Conservation (phyloP, 1,139 yeast species). For the Suhomyces ambrosiae region DNA sequence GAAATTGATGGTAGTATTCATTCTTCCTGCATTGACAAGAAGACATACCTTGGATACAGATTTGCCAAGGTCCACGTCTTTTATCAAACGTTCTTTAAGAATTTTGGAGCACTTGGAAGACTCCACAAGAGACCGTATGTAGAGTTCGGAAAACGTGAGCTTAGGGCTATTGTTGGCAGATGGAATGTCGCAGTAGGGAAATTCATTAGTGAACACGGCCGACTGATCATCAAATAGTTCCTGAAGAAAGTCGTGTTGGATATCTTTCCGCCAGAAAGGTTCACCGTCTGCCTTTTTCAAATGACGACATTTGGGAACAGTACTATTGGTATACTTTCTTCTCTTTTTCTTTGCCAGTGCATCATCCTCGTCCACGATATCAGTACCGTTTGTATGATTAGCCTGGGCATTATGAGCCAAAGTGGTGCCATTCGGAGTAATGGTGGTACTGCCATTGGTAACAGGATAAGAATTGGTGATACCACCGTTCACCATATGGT, state of each 20-base stretch:
- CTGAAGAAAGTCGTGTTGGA: slow-evolving; percentile 78
- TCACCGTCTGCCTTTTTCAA: slow-evolving; percentile 90
- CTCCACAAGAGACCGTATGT: slow-evolving; percentile 78
- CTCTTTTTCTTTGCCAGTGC: slow-evolving; percentile 11
- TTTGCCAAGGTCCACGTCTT: slow-evolving; percentile 63
- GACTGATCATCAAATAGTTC: slow-evolving; percentile 63
- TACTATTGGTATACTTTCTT: slow-evolving; percentile 17
- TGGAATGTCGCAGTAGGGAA: slow-evolving; percentile 37
- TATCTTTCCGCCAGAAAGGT: slow-evolving; percentile 85
- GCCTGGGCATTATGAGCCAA: too few species aligned
- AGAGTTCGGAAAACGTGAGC: slow-evolving; percentile 82
- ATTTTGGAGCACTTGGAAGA: slow-evolving; percentile 84
- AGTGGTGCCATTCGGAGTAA: too few species aligned
- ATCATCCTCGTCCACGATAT: background rate
- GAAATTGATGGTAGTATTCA: slow-evolving; percentile 93
- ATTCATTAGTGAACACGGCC: slow-evolving; percentile 68
- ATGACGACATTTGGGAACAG: slow-evolving; percentile 45
- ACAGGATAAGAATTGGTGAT: too few species aligned
- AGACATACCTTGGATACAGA: slow-evolving; percentile 83
- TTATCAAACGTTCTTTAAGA: slow-evolving; percentile 71
- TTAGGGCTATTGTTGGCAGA: slow-evolving; percentile 46
- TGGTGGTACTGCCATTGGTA: too few species aligned
- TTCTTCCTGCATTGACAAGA: slow-evolving; percentile 86
- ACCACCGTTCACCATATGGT: too few species aligned
- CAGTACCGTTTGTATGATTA: too few species aligned